Evolutionary conservation across 2,329 filamentous ascomycete species (phyloP).

Genomic region (Hypoxylon rubiginosum): DNA sequence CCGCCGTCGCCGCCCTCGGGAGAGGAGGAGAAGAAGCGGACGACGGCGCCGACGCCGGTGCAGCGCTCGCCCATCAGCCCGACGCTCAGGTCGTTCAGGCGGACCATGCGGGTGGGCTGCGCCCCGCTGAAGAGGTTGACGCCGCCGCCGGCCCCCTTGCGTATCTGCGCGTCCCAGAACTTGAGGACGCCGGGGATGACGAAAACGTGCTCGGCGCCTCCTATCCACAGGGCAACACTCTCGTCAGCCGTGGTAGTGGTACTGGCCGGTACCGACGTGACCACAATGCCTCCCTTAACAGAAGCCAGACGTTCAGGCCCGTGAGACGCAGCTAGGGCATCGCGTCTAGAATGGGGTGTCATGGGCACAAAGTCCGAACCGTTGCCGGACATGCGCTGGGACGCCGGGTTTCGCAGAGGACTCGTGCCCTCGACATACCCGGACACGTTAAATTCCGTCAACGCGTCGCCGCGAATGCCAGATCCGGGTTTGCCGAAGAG

Average conservation of each 20-base stretch:
- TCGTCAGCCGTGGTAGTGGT: slow-evolving; percentile 65
- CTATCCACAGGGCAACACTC: slow-evolving; percentile 69
- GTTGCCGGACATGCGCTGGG: slow-evolving; percentile 54
- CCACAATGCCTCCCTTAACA: slow-evolving; percentile 66
- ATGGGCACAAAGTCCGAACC: slow-evolving; percentile 71
- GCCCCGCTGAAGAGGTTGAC: slow-evolving; percentile 69
- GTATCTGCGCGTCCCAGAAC: slow-evolving; percentile 72
- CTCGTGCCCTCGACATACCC: slow-evolving; percentile 73
- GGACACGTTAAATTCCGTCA: slow-evolving; percentile 69
- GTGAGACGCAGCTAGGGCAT: slow-evolving; percentile 62
- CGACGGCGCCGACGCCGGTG: slow-evolving; percentile 63
- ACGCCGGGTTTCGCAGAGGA: slow-evolving; percentile 62
- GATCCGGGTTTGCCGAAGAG: slow-evolving; percentile 65
- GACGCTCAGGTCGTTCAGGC: slow-evolving; percentile 65
- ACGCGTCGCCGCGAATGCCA: slow-evolving; percentile 68
- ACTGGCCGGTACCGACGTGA: slow-evolving; percentile 60
- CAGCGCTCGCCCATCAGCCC: slow-evolving; percentile 71
- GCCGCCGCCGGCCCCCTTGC: slow-evolving; percentile 63
- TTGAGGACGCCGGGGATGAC: slow-evolving; percentile 67
- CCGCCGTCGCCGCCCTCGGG: slow-evolving; percentile 44
- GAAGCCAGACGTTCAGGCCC: slow-evolving; percentile 65
- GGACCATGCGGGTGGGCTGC: slow-evolving; percentile 68
- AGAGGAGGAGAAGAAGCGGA: too few species aligned
- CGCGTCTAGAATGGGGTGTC: slow-evolving; percentile 72
- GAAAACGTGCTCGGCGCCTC: slow-evolving; percentile 68